phyloP scores from a whole-genome alignment of 352 stramenopile species.

The Pythium myriotylum region DNA sequence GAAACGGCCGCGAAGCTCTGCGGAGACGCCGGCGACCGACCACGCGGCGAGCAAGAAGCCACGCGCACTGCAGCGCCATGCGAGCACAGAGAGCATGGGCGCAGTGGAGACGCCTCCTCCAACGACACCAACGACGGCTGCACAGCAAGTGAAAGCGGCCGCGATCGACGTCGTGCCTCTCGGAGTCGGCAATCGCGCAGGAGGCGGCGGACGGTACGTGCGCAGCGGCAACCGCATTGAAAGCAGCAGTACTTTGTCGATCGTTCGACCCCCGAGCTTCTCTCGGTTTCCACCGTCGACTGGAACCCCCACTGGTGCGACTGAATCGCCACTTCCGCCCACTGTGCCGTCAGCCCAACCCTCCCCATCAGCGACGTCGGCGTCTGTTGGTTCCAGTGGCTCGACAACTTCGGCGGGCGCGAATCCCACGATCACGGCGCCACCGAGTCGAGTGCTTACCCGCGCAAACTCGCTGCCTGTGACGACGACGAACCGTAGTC shows the following conservation, averaged over 20 bases:
- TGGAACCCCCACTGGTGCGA: background rate
- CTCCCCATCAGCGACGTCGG: background rate
- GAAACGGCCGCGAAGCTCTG: constrained; percentile 26
- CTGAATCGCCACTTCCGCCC: background rate
- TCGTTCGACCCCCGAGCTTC: constrained; percentile 17
- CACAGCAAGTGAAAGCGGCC: constrained; percentile 42
- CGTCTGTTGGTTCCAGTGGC: too few species aligned
- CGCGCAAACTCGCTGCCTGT: constrained; percentile 16
- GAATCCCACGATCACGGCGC: background rate
- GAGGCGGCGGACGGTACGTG: constrained; percentile 64
- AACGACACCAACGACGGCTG: constrained; percentile 28
- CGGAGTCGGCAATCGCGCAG: constrained; percentile 33
- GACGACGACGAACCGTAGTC: constrained; percentile 24
- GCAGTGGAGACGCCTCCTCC: background rate
- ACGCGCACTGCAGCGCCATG: constrained; percentile 12
- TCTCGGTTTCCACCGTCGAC: constrained; percentile 3
- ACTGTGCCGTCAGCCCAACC: background rate
- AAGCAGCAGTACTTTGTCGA: background rate
- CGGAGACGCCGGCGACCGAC: constrained; percentile 18
- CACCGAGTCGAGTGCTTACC: constrained; percentile 4
- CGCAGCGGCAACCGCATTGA: constrained; percentile 54
- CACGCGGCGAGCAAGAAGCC: constrained; percentile 11
- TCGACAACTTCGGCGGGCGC: too few species aligned
- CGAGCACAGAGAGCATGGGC: constrained; percentile 12
- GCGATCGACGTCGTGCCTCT: constrained; percentile 56